These are phyloP conservation scores for Sisymbrium irio DNA, from an alignment of 345 rosid genomes.

Conservation along the genomic window DNA sequence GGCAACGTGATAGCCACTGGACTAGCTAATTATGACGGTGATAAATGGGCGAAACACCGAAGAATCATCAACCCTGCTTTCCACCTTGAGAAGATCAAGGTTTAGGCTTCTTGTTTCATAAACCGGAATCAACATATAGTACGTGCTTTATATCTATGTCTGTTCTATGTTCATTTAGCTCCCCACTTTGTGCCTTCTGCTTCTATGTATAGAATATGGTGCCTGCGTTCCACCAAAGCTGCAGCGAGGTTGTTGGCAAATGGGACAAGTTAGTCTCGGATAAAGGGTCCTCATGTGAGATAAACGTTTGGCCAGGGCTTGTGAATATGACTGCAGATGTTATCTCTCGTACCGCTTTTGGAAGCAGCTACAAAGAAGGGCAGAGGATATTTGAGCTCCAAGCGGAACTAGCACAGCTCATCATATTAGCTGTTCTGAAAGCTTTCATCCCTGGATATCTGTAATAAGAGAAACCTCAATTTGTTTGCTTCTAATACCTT, in stretches of 20 bases:
- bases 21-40: constrained; percentile 30
- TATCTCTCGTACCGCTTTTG: constrained; percentile 57
- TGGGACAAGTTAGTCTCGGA: constrained; percentile 31
- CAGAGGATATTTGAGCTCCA: constrained; percentile 55
- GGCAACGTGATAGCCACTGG: constrained; percentile 29
- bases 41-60: constrained; percentile 43
- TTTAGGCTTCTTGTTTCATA: background rate
- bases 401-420: constrained; percentile 35
- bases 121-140: background rate
- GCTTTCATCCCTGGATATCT: constrained; percentile 57
- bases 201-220: constrained; percentile 24
- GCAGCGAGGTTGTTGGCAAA: constrained; percentile 27
- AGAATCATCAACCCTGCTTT: constrained; percentile 49
- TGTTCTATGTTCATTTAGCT: background rate
- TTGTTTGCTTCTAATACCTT: background rate
- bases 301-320: constrained; percentile 43
- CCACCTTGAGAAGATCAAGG: constrained; percentile 45
- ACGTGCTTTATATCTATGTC: background rate
- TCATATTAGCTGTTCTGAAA: constrained; percentile 21
- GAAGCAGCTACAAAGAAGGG: constrained; percentile 71
- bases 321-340: constrained; percentile 39
- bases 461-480: constrained; percentile 27
- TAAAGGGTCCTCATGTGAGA: constrained; percentile 24
- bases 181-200: background rate
- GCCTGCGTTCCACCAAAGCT: constrained; percentile 38